Percentiles rank a stretch among this genome's conserved stretches.
These are phyloP conservation scores for Botrytis tulipae DNA, from an alignment of 2,329 filamentous ascomycete genomes.

Conservation along the genomic window DNA sequence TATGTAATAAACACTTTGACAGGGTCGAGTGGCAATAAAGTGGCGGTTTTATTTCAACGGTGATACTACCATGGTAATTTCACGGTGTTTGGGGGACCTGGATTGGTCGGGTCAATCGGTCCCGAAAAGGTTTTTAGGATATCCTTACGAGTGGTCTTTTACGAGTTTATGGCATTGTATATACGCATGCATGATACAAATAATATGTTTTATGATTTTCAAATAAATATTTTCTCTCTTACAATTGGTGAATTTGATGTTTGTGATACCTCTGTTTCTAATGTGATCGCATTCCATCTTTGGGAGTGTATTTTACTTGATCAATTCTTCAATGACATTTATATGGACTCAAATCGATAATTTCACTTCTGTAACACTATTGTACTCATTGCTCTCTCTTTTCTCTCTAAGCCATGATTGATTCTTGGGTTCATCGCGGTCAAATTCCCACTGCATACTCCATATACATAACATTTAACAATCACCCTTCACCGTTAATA, in stretches of 20 bases:
- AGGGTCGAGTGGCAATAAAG: neutral
- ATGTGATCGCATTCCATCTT: neutral
- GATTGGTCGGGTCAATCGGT: conserved; percentile 4
- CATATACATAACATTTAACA: too few species aligned
- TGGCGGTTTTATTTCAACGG: neutral
- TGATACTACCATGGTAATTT: neutral
- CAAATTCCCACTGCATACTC: too few species aligned
- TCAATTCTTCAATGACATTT: too few species aligned
- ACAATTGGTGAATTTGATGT: neutral
- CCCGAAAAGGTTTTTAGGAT: neutral
- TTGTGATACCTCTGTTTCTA: neutral
- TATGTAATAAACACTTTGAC: neutral
- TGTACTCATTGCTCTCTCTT: neutral
- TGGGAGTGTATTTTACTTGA: neutral
- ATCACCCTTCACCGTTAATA: too few species aligned
- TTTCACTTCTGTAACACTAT: neutral
- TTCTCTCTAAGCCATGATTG: rapidly evolving
- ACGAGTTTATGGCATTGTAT: neutral
- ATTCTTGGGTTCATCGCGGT: rapidly evolving
- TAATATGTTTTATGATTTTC: neutral
- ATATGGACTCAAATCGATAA: neutral
- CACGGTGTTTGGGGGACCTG: conserved; percentile 6
- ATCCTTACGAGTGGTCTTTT: neutral
- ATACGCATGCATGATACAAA: neutral
- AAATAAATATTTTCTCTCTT: neutral